Evolutionary conservation across 1,284 basidiomycete genomes (phyloP), one percentile per base, ranked within the genome.

Genomic region (Irpex sp.): DNA sequence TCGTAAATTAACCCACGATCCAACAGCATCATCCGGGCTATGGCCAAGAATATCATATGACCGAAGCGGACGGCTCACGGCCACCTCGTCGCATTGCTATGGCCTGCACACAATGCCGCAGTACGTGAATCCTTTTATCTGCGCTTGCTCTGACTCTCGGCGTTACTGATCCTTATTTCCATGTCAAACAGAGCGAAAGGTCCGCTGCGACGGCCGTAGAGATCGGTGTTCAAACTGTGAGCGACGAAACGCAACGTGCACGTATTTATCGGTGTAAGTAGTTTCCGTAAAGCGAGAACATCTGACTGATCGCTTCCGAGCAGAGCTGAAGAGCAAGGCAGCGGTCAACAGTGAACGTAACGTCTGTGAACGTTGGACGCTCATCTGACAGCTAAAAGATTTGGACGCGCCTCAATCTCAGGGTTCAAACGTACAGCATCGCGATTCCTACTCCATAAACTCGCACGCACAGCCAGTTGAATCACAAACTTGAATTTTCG

Each of bases 251-350:
- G 59, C 62, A 17, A 35, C 60, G 3, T 68, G 67, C 55, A 63
- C 61, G 9, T 68, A 68, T 53, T 59, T 68, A n/a, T 64, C 67
- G 21, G 67, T 68, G 67, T 68, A 60, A 65, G 61, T 56, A 13
- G 37, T n/a, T 26, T 58, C 46, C 46, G 53, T 55, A 31, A 6
- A 55, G 21, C 11, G 53, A 9, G 17, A 26, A 55, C 21, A 26
- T 11, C 31, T 11, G 26, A 26, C 53, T 55, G 21, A 55, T 55
- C 21, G 53, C 26, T 36, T 31, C 5, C 53, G 21, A n/a, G 21
- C 61, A 62, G 61, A n/a, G 61, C 61, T 47, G 61, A 58, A 31
- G 61, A 62, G 33, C 61, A 59, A 26, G 53, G 53, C 31, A 33
- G 31, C 53, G 53, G 19, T n/a, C 53, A 55, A 26, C 53, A 36